Percentiles rank a stretch among this genome's conserved stretches.
These are phyloP conservation scores for Lomentospora prolificans DNA, from an alignment of 2,329 filamentous ascomycete genomes.

Conservation along the genomic window DNA sequence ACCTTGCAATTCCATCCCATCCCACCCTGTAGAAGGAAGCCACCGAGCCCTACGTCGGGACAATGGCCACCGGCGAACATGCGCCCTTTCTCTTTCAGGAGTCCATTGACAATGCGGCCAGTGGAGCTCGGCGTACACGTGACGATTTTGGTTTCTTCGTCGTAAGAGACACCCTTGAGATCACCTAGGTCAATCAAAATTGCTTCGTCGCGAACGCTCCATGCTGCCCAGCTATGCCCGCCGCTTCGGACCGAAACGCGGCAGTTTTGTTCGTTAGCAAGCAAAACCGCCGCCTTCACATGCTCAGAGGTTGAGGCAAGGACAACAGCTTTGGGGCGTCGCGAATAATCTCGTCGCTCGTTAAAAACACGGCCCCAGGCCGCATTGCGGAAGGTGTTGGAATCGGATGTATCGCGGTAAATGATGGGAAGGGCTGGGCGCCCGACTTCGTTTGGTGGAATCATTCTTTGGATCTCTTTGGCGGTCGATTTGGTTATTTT, in stretches of 20 bases:
- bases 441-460: conserved; percentile 16
- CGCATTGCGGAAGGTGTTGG: conserved; percentile 17
- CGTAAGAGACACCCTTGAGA: conserved; percentile 24
- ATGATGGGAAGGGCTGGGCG: conserved; percentile 13
- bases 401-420: conserved; percentile 12
- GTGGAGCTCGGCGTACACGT: conserved; percentile 37
- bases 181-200: conserved; percentile 28
- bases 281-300: conserved; percentile 25
- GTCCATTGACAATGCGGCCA: conserved; percentile 29
- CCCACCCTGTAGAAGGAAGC: conserved; percentile 45
- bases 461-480: conserved; percentile 25
- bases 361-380: conserved; percentile 34
- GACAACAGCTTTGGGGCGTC: conserved; percentile 31
- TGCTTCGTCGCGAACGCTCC: conserved; percentile 36
- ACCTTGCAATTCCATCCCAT: conserved; percentile 50
- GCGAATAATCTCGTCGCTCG: conserved; percentile 19
- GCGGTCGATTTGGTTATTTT: not conserved
- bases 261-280: conserved; percentile 22
- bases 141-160: conserved; percentile 26
- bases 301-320: conserved; percentile 25
- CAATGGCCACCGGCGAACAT: conserved; percentile 46
- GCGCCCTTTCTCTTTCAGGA: conserved; percentile 25
- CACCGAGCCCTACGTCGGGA: conserved; percentile 46
- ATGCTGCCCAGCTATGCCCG: conserved; percentile 38
- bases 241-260: conserved; percentile 37